Evolutionary conservation across 192 early-diverging fungal species (phyloP), one percentile per base, ranked within the genome.

Genomic region (Coemansia aciculifera): DNA sequence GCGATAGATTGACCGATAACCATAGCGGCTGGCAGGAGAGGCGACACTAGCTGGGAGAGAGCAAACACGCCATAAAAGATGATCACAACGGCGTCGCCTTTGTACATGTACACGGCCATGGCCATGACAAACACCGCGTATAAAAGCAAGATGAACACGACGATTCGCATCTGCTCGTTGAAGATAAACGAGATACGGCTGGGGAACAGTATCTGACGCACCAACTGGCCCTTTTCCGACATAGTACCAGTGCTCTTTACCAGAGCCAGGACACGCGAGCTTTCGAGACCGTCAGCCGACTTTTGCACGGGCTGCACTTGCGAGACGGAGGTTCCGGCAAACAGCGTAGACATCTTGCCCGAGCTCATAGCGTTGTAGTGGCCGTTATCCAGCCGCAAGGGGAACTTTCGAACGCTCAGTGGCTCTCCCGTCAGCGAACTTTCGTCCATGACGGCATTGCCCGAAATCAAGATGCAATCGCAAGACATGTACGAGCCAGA

Each of bases 351-450:
- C 67, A 69, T 68, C 66, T 91, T 91, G 65, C 75, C 63, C 40
- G 74, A 37, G 21, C 80, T 71, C 32, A 40, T 38, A 19, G 54
- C 11, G 11, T 83, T 69, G 57, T 83, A 79, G 5, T 57, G 32
- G 23, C 60, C 60, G 34, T 85, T 79, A 42, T 92, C 89, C 27
- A 86, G 64, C 32, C 79, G 82, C 42, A 90, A 75, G 11, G 87
- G 70, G 59, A 89, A 89, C 73, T 91, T 93, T 63, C 88, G 85
- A 17, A 91, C 83, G 3, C 88, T 89, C 66, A 90, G 75, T 21
- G 90, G 89, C 83, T 91, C 91, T 48, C 88, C 90, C 10, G 91
- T 92, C 43, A 92, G 71, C 37, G 85, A 86, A 21, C 83, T 85
- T 65, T 92, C 91, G 72, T 92, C 87, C 24, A 87, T 87, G 37